A percentile compares a stretch with the other conserved stretches of the same genome.
Evolutionary conservation across 2,329 filamentous ascomycete genomes (phyloP).

Genomic region (Pyricularia pennisetigena): DNA sequence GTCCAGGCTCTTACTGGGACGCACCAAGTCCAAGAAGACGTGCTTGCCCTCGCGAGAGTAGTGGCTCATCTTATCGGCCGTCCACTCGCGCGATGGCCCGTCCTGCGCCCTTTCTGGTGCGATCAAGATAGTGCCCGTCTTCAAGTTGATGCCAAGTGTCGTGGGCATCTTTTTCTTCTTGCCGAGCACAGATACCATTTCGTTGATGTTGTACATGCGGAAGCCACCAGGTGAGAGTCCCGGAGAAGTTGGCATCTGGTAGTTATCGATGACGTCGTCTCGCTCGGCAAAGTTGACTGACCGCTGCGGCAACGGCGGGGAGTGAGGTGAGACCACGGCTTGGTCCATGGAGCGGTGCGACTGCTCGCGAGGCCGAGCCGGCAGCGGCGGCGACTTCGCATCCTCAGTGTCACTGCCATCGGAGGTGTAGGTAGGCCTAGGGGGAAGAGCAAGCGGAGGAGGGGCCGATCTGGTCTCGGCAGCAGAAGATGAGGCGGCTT

Average conservation of each 20-base stretch:
- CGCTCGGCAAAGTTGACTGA: constrained; percentile 14
- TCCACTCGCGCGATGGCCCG: constrained; percentile 85
- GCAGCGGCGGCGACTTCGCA: constrained; percentile 49
- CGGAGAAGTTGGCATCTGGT: constrained; percentile 11
- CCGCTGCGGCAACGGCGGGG: constrained; percentile 11
- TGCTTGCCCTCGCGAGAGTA: constrained; percentile 98
- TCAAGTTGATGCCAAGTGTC: constrained; percentile 87
- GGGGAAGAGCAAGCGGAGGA: constrained; percentile 35
- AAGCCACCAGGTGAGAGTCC: constrained; percentile 69
- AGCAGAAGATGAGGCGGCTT: constrained; percentile 30
- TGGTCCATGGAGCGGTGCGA: constrained; percentile 25
- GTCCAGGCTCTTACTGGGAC: constrained; percentile 89
- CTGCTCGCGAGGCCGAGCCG: constrained; percentile 50
- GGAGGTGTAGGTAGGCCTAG: constrained; percentile 47
- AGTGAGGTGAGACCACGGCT: constrained; percentile 12
- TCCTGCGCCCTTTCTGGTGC: constrained; percentile 77
- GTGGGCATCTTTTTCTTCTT: constrained; percentile 98
- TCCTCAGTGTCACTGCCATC: constrained; percentile 62
- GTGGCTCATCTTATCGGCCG: constrained; percentile 88
- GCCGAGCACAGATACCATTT: constrained; percentile 94
- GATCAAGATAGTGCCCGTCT: constrained; percentile 81
- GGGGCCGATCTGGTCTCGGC: constrained; percentile 18
- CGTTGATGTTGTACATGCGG: constrained; percentile 92
- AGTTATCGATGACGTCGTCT: constrained; percentile 22
- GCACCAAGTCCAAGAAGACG: constrained; percentile 86